Evolutionary conservation across 225 moss, liverwort and hornwort species (phyloP), one percentile per base, ranked within the genome.

Genomic region (Anthoceros angustus): DNA sequence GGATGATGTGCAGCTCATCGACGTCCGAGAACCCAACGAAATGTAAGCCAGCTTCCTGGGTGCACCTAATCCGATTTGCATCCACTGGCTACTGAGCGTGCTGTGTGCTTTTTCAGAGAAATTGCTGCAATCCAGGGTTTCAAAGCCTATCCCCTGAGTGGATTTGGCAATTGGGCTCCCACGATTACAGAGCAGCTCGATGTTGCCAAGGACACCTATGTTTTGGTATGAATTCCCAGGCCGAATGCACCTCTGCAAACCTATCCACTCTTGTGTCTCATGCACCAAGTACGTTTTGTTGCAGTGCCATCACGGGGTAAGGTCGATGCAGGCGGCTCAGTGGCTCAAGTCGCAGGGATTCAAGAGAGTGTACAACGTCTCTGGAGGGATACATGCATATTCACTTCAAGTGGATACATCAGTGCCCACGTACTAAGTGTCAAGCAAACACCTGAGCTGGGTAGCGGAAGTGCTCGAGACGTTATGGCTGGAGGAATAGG

Each of bases 321-420:
- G 91, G 61, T 95, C 95, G 42, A 80, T 85, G 78, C 95, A 95
- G 71, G 86, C 95, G 75, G 88, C 88, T 38, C 85, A 83, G 68
- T 95, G 95, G 91, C 82, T 95, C 70, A 83, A 91, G 78, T 86
- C 91, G 74, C 84, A 93, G 95, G 95, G 95, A 25, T 95, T 95
- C 61, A 64, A 71, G 72, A 82, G 79, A 62, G 66, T 91, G 42
- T 88, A 88, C 70, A 95, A 95, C 63, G 79, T 95, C 63, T 77
- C 67, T 25, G 95, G 95, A 61, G 95, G 95, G 64, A 95, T 95
- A 66, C 91, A 95, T 79, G 95, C 95, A 42, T 95, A 88, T 67
- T 82, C 95, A 12, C 73, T 77, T 63, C 86, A 77, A 74, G 85
- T 95, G 48, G 91, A 95, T 69, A 73, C 73, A 40, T 80, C 78